These are phyloP conservation scores for Lithospermum erythrorhizon DNA, from an alignment of 257 asterid species.

Conservation along the genomic window DNA sequence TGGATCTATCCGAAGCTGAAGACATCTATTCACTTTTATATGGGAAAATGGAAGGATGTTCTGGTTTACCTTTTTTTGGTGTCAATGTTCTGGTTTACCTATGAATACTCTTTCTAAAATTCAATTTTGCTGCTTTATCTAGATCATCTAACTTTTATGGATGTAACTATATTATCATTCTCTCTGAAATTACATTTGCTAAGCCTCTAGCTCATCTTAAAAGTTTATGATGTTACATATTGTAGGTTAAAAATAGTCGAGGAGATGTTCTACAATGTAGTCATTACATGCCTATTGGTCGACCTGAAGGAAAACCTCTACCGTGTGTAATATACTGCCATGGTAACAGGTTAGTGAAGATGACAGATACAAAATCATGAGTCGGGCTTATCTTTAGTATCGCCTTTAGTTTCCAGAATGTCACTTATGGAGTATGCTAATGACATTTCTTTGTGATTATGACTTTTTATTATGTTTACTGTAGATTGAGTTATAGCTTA, in stretches of 20 bases:
- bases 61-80: too few relatives aligned
- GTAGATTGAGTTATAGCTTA: background rate
- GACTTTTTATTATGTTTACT: background rate
- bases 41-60: too few relatives aligned
- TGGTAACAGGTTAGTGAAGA: conserved; percentile 72
- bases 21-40: too few relatives aligned
- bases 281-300: conserved; percentile 70
- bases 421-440: background rate
- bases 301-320: conserved; percentile 55
- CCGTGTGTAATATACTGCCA: conserved; percentile 95
- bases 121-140: background rate
- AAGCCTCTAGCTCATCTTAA: background rate
- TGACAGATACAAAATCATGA: background rate
- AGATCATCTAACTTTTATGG: background rate
- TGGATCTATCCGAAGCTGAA: too few relatives aligned
- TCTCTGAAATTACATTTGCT: background rate
- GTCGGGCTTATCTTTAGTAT: background rate
- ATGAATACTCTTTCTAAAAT: background rate
- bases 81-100: background rate
- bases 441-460: background rate
- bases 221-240: conserved; percentile 11
- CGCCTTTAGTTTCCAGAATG: background rate
- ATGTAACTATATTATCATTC: background rate
- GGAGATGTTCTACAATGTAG: conserved; percentile 80
- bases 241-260: conserved; percentile 71